phyloP scores from a whole-genome alignment of 1,284 basidiomycete genomes.

The Naganishia cerealis region DNA sequence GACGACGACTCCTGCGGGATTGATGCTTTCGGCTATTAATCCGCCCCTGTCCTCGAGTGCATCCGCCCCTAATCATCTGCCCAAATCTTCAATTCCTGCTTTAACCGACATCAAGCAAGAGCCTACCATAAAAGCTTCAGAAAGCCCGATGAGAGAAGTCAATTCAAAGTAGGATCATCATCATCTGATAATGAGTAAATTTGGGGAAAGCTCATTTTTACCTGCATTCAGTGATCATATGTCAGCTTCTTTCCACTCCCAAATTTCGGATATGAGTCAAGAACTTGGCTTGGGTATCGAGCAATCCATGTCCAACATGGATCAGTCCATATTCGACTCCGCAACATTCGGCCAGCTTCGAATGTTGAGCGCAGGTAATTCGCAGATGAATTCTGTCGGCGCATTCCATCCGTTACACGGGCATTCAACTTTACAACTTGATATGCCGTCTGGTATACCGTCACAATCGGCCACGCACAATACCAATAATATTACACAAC shows the following conservation, averaged over 20 bases:
- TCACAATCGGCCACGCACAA: neutral
- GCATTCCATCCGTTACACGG: conserved; percentile 7
- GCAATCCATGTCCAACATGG: conserved; percentile 1
- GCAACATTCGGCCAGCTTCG: conserved; percentile 14
- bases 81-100: neutral
- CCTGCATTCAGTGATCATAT: conserved; percentile 2
- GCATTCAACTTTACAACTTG: neutral
- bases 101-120: conserved; percentile 20
- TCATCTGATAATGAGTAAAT: too few species aligned
- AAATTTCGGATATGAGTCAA: conserved; percentile 16
- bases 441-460: neutral
- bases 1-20: conserved; percentile 20
- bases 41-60: neutral
- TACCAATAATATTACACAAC: neutral
- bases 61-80: neutral
- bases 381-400: neutral
- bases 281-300: conserved; percentile 3
- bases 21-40: conserved; percentile 26
- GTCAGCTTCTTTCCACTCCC: conserved; percentile 20
- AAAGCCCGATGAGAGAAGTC: conserved; percentile 19
- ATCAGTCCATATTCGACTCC: conserved; percentile 18
- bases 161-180: neutral
- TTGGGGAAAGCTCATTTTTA: neutral
- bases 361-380: conserved; percentile 9
- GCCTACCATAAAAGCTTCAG: neutral